Evolutionary conservation across 2,329 filamentous ascomycete species (phyloP), one percentile per base, ranked within the genome.

Genomic region (Hymenoscyphus albidus): DNA sequence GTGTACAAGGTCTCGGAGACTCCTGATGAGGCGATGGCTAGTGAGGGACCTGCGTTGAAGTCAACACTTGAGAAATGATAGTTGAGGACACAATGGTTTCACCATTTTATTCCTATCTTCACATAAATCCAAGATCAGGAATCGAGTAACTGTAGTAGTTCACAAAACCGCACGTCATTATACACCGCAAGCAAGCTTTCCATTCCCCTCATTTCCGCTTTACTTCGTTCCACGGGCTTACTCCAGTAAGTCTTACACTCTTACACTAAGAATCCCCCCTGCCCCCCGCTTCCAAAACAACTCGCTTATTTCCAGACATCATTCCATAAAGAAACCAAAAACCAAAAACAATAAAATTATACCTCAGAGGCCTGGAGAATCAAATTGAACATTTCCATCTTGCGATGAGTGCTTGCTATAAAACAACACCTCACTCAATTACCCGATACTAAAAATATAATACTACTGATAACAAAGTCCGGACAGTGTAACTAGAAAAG

Each of bases 1-100:
- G 79, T 81, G 2, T 80, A 68, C 39, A 42, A 13, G 10, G 12
- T 42, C 16, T 42, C 39, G 12, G 39, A 42, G 39, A 42, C 39
- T 14, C 39, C 39, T 42, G 39, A 42, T 16, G 39, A 42, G 12
- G 39, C 12, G 16, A 42, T 16, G 5, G 16, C 39, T 9, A 42
- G 12, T 14, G 10, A 42, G 4, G 39, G 39, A 42, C 39, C 39
- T 42, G 39, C 39, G 12, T 3, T 42, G 10, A 42, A 42, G 39
- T 42, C 39, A 42, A 42, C 39, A 42, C 39, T 42, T 16, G 39
- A 42, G 39, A 42, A 42, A 42, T 42, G 39, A 12, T 42, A 42
- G 10, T 42, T 14, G 10, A 42, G 39, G 27, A 42, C 12, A 42
- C 16, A 14, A 16, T 12, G 16, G 3, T 42, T 42, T 3, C 5